Evolutionary conservation across 83 land plant species (phyloP), one percentile per base, ranked within the genome.

Genomic region (Diphasiastrum complanatum): DNA sequence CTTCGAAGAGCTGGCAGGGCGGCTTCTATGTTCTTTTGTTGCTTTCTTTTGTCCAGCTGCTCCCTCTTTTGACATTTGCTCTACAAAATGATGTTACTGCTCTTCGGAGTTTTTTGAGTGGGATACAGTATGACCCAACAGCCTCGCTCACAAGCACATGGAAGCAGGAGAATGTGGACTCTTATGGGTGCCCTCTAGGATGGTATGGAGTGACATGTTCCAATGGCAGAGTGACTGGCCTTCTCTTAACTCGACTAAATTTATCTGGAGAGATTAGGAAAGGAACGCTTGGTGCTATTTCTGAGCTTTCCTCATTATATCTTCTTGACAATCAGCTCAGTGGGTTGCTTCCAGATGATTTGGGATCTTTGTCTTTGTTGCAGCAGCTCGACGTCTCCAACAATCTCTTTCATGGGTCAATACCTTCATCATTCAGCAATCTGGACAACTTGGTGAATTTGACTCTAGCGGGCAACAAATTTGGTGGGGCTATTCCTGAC

Each of bases 281-380:
- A 38, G 43, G 43, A 14, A 38, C 43, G 14, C 14, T 38, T 8
- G 43, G 43, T 14, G 14, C 12, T 38, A 8, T 38, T 8, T 8
- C 43, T 8, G 43, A 35, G 40, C 67, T 70, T 20, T 26, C 16
- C 3, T 50, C 10, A 26, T 67, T 70, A 38, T 38, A 37, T n/a
- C 73, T 70, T 34, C 18, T 59, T 27, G 27, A 51, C 4, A 70
- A 70, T 27, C 28, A 10, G 16, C 32, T 70, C 30, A 29, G 51
- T 61, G 73, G 73, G n/a, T 10, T 35, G 19, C 59, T 70, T 25
- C 73, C 73, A 1, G 43, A 47, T 22, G 73, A 70, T 28, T 61
- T 70, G 3, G 73, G 66, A 11, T 8, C 24, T 23, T 60, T 70
- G n/a, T 33, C 67, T 1, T 16, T 12, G 34, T 46, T 70, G 68